These are phyloP conservation scores for Pisolithus orientalis DNA, from an alignment of 768 basidiomycete genomes.

Conservation along the genomic window DNA sequence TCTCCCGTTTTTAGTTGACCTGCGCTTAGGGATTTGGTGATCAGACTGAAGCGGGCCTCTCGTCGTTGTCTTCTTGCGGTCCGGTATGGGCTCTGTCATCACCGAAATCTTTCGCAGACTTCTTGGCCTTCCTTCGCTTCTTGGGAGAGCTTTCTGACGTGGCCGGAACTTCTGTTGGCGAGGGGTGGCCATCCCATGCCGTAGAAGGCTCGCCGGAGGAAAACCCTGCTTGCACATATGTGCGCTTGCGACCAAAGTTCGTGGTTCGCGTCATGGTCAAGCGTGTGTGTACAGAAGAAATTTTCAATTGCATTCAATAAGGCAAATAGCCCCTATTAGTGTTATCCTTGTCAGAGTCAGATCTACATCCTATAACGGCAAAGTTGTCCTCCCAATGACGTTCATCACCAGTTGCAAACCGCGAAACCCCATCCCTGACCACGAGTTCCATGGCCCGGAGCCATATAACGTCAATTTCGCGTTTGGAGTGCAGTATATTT, in stretches of 20 bases:
- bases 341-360: neutral
- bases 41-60: constrained; percentile 7
- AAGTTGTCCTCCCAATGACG: constrained; percentile 1
- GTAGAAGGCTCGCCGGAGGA: constrained; percentile 6
- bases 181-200: neutral
- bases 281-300: neutral
- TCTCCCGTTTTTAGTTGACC: constrained; percentile 19
- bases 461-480: constrained; percentile 22
- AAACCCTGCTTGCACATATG: constrained; percentile 62
- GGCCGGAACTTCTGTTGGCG: too few species aligned
- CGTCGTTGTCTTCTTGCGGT: constrained; percentile 16
- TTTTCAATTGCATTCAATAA: neutral
- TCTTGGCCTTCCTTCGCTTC: constrained; percentile 53
- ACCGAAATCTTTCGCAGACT: constrained; percentile 24
- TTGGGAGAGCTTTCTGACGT: constrained; percentile 34
- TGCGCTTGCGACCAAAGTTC: constrained; percentile 68
- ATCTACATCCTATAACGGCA: neutral
- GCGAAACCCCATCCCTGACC: constrained; percentile 7
- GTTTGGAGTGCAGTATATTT: neutral
- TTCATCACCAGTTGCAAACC: constrained; percentile 16
- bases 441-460: constrained; percentile 15
- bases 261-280: constrained; percentile 65
- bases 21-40: constrained; percentile 13
- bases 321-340: constrained; percentile 2
- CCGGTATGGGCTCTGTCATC: constrained; percentile 8